phyloP scores from a whole-genome alignment of 2,329 filamentous ascomycete species.

The Xylariaceae sp. region DNA sequence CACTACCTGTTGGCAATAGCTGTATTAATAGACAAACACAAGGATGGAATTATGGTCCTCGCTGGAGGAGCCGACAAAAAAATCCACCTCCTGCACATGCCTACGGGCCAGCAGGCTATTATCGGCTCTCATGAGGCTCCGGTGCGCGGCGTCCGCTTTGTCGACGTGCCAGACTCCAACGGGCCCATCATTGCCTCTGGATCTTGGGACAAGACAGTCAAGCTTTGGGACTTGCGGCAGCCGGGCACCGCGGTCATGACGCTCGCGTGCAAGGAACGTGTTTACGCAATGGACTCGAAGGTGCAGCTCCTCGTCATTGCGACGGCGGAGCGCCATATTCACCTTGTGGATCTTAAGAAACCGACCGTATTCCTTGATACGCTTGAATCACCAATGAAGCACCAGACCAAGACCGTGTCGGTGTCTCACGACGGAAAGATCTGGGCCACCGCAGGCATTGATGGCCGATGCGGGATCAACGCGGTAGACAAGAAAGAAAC shows the following conservation, averaged over 20 bases:
- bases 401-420: slow-evolving; percentile 40
- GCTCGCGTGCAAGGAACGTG: slow-evolving; percentile 56
- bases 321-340: slow-evolving; percentile 41
- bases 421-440: slow-evolving; percentile 37
- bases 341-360: slow-evolving; percentile 42
- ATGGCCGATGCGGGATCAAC: slow-evolving; percentile 38
- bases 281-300: slow-evolving; percentile 46
- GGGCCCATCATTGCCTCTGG: slow-evolving; percentile 41
- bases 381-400: slow-evolving; percentile 32
- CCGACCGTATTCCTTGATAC: slow-evolving; percentile 30
- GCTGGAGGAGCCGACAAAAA: slow-evolving; percentile 43
- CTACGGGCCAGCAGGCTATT: slow-evolving; percentile 35
- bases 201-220: slow-evolving; percentile 63
- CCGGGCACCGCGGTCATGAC: slow-evolving; percentile 45
- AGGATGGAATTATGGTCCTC: slow-evolving; percentile 44
- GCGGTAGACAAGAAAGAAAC: slow-evolving; percentile 28
- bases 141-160: slow-evolving; percentile 43
- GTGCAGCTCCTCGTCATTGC: slow-evolving; percentile 39
- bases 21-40: background rate
- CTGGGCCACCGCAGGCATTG: slow-evolving; percentile 41
- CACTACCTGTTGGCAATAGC: background rate
- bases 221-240: slow-evolving; percentile 62
- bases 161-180: slow-evolving; percentile 34
- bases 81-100: slow-evolving; percentile 39
- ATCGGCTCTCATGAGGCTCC: slow-evolving; percentile 41